phyloP scores from a whole-genome alignment of 495 filamentous ascomycete species.

The Cetradonia linearis region DNA sequence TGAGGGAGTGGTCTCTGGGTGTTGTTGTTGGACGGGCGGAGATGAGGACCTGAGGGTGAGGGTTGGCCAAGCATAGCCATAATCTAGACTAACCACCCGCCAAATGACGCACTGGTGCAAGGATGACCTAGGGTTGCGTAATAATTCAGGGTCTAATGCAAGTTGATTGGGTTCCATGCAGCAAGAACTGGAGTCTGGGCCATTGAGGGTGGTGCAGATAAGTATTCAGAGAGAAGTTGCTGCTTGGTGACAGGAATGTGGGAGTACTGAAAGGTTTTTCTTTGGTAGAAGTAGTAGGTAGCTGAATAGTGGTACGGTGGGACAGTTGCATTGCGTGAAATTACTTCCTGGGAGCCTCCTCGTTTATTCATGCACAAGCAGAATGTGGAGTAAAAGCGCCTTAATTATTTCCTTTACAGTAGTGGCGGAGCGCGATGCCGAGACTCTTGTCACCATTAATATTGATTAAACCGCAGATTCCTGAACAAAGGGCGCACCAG shows the following conservation, averaged over 20 bases:
- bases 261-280: background rate
- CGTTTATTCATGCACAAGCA: slow-evolving; percentile 7
- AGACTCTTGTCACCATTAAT: background rate
- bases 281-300: background rate
- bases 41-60: background rate
- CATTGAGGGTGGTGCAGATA: background rate
- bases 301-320: background rate
- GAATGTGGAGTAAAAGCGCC: slow-evolving; percentile 8
- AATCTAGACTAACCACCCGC: slow-evolving; percentile 15
- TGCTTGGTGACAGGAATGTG: slow-evolving; percentile 5
- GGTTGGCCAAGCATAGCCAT: slow-evolving; percentile 14
- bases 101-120: slow-evolving; percentile 16
- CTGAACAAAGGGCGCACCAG: background rate
- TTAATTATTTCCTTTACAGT: slow-evolving; percentile 7
- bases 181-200: background rate
- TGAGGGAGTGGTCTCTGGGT: slow-evolving; percentile 2
- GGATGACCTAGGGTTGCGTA: slow-evolving; percentile 7
- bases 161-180: slow-evolving; percentile 14
- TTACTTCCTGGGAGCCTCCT: slow-evolving; percentile 10
- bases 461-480: too few species aligned
- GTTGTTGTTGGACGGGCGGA: slow-evolving; percentile 7
- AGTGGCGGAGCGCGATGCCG: slow-evolving; percentile 2
- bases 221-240: background rate
- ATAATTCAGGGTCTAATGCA: slow-evolving; percentile 15
- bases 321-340: slow-evolving; percentile 4